Percentiles rank a stretch among this genome's conserved stretches.
Conservation (phyloP, 2,329 filamentous ascomycete genomes). For the Fusarium goolgardi region DNA sequence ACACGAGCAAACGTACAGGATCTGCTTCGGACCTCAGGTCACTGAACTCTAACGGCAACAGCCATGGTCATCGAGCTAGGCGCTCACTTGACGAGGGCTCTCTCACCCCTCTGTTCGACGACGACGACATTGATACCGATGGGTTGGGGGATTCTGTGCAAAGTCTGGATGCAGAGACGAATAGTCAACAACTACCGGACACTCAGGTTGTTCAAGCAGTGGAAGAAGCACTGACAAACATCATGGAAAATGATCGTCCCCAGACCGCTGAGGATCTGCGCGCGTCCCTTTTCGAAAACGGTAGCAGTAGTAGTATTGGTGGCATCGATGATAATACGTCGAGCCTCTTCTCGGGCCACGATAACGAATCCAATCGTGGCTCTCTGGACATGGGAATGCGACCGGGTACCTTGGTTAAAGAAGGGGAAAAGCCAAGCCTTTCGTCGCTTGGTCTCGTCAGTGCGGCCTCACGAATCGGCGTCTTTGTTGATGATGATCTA, state of each 20-base stretch:
- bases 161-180: conserved; percentile 77
- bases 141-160: conserved; percentile 76
- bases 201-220: conserved; percentile 89
- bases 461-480: conserved; percentile 85
- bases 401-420: conserved; percentile 53
- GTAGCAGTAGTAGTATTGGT: conserved; percentile 33
- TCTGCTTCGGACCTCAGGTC: conserved; percentile 62
- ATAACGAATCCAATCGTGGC: conserved; percentile 70
- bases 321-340: conserved; percentile 54
- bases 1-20: conserved; percentile 56
- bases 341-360: conserved; percentile 63
- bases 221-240: conserved; percentile 90
- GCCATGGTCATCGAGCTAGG: conserved; percentile 60
- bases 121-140: conserved; percentile 81
- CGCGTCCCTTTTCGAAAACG: conserved; percentile 70
- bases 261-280: conserved; percentile 72
- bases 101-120: conserved; percentile 75
- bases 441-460: conserved; percentile 92
- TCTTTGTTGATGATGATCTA: conserved; percentile 93
- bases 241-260: conserved; percentile 81
- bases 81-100: conserved; percentile 76
- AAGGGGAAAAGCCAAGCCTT: conserved; percentile 81
- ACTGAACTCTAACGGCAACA: conserved; percentile 52
- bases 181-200: conserved; percentile 71
- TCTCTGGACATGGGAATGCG: conserved; percentile 66